Evolutionary conservation across 2,329 filamentous ascomycete species (phyloP), one percentile per base, ranked within the genome.

Genomic region (Fusarium sulawesiense): DNA sequence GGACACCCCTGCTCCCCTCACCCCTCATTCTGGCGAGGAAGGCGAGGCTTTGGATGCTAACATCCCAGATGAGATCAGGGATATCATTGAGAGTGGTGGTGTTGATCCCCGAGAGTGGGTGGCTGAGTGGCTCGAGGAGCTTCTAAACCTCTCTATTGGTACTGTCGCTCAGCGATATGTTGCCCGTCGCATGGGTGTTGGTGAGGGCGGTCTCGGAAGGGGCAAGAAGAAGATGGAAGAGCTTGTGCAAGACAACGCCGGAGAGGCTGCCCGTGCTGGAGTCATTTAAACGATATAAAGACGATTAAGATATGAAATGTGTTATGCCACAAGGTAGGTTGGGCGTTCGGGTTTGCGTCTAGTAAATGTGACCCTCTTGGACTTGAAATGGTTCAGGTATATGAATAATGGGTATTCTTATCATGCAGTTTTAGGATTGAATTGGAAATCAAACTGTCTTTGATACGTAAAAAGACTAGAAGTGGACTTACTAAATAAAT

Each of bases 31-130:
- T 56, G 86, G 85, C 62, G 84, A 86, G 27, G 82, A 86, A 45
- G 80, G 83, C 48, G 78, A 80, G 34, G 73, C 77, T 5, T 76
- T 80, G 4, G 78, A 81, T 5, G 76, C 80, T 41, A 79, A 78
- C 12, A 78, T 83, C n/a, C 95, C 96, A 0, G 91, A 93, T 29
- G 93, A 94, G 76, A 98, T 99, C 74, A 86, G 88, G 23, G 92
- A 95, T 71, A 97, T 98, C 68, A 89, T 99, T 42, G 88, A 89
- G 75, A 82, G 82, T 46, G 89, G 89, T 11, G 89, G 88, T 48
- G 93, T 98, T 4, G 96, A 99, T 77, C 96, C 96, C 1, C 87
- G 96, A 61, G 96, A 99, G 80, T 99, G 96, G 96, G 93, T 97
- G 40, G 92, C 94, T 5, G 96, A 98, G 80, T 99, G 96, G 96